Base-by-base conservation (phyloP, 1,284 basidiomycete species). In the Chalciporus sp. region DNA sequence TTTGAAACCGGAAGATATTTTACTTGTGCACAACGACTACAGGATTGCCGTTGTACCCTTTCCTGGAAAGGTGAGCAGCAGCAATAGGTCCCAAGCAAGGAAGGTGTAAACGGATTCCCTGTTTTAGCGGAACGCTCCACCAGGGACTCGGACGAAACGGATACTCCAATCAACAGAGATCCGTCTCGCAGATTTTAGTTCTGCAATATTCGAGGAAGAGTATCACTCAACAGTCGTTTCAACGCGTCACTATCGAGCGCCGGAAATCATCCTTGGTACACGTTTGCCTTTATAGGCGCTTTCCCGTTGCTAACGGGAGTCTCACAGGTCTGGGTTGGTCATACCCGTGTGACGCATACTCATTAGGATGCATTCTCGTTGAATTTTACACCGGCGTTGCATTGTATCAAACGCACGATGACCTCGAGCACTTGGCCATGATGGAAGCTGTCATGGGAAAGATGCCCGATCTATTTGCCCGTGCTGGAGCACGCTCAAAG, bases 371-470 rank as follows among this genome's bases (percentile, higher is more conserved):
- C 75, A 99, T 99, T 63, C 84, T 99, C 14, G 94, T 99, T 58
- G 97, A 99, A 73, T 98, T 99, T 71, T 97, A 88, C 75, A 99
- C 97, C 3, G 97, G 97, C 33, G 88, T 96, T 43, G 97, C 97
- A 4, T 81, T 99, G 29, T 99, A 98, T 77, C 97, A 99, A 73
- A 99, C 97, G 0, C 97, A 98, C 69, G 96, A 99, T 75, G 99
- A 99, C 70, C 83, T 99, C 11, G 97, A 99, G 70, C 97, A 99
- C 72, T 85, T 99, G 7, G 97, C 97, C 42, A 99, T 99, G 97
- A 99, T 99, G 97, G 95, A 99, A 73, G 88, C 92, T 61, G 97
- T 99, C 33, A 96, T 99, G 86, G 97, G 96, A 57, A 90, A 88
- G 73, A 95, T 99, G 88, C 94, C 95, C 0, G 85, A 89, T 43